Conservation (phyloP, 768 basidiomycete genomes). For the Symmetrospora coprosmae region DNA sequence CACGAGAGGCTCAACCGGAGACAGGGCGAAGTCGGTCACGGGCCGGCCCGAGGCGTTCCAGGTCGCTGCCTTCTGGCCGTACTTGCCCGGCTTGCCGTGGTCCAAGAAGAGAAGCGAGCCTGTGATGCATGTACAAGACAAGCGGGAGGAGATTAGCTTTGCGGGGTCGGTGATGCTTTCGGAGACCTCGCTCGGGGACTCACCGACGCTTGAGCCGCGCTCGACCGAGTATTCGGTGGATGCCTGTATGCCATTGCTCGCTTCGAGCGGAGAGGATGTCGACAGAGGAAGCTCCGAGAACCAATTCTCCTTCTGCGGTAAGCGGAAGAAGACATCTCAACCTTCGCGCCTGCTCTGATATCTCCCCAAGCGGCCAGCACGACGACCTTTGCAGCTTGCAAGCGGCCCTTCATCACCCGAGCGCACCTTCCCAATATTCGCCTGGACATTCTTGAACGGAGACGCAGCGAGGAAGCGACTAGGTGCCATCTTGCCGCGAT, state of each 20-base stretch:
- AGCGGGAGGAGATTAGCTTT: not conserved
- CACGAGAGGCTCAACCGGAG: conserved; percentile 10
- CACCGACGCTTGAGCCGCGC: not conserved
- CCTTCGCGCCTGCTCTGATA: no score
- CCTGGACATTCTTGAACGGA: conserved; percentile 17
- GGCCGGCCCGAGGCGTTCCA: not conserved
- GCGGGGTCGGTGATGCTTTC: no score
- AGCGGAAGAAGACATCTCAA: no score
- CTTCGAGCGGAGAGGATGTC: not conserved
- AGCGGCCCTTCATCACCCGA: not conserved
- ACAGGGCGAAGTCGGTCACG: conserved; percentile 8
- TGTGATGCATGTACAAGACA: not conserved
- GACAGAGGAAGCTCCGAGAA: conserved; percentile 1
- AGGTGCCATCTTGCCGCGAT: not conserved
- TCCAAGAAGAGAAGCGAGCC: conserved; percentile 3
- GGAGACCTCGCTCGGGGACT: no score
- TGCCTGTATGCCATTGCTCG: conserved; percentile 3
- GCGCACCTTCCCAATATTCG: conserved; percentile 15
- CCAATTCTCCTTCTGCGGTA: conserved; percentile 14
- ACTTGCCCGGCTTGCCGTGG: conserved; percentile 6
- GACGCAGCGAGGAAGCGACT: not conserved
- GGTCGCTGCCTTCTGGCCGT: conserved; percentile 14
- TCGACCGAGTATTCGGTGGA: not conserved
- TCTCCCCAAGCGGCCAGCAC: not conserved
- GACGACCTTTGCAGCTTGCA: not conserved